Percentiles rank a stretch among this genome's conserved stretches.
Conservation (phyloP, 805 yeast genomes). For the Kuraishia borneana region DNA sequence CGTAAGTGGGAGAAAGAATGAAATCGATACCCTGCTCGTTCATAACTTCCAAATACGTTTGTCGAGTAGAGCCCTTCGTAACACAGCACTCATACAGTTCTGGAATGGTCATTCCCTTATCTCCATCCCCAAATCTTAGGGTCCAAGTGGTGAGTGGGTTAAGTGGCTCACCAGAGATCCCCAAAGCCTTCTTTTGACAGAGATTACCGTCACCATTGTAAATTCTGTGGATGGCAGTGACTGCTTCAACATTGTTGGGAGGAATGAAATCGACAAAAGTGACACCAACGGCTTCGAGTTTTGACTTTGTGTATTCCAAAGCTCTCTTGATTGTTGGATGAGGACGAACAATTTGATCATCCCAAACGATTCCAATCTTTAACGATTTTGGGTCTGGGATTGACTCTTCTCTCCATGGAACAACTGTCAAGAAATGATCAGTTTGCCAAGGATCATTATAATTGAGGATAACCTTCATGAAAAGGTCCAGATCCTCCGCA, state of each 20-base stretch:
- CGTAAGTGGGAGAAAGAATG: conserved; percentile 51
- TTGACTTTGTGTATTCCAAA: conserved; percentile 36
- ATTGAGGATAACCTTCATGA: conserved; percentile 36
- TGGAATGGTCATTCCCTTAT: conserved; percentile 25
- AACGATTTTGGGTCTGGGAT: conserved; percentile 21
- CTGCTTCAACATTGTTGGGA: conserved; percentile 39
- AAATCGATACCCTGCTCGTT: conserved; percentile 42
- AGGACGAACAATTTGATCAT: conserved; percentile 38
- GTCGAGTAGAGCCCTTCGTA: conserved; percentile 40
- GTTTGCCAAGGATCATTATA: conserved; percentile 43
- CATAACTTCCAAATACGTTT: conserved; percentile 37
- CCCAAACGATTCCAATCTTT: conserved; percentile 34
- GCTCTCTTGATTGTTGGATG: conserved; percentile 32
- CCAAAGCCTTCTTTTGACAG: conserved; percentile 33
- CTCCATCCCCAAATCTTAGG: conserved; percentile 46
- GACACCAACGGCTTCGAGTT: conserved; percentile 43
- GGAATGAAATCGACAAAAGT: conserved; percentile 40
- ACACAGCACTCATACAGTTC: conserved; percentile 36
- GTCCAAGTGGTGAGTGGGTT: conserved; percentile 40
- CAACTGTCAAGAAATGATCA: conserved; percentile 36
- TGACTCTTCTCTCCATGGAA: conserved; percentile 35
- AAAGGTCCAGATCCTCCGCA: conserved; percentile 34
- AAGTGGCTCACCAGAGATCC: conserved; percentile 57
- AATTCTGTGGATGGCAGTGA: conserved; percentile 37
- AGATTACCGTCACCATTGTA: conserved; percentile 55